phyloP scores from a whole-genome alignment of 805 yeast species.

The Cyberlindnera subsufficiens region DNA sequence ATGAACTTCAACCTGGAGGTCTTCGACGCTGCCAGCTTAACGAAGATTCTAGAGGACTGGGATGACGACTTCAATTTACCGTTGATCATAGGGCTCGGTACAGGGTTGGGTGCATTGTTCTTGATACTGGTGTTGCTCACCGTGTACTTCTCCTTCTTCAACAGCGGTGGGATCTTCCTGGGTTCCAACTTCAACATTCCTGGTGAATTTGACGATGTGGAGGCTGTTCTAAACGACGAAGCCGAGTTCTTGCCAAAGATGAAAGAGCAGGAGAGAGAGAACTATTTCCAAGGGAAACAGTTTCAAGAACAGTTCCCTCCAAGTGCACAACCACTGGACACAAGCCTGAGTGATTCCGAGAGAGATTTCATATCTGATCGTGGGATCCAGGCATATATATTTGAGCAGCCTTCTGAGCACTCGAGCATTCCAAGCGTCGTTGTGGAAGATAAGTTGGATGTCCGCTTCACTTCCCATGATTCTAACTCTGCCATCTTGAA shows the following conservation, averaged over 20 bases:
- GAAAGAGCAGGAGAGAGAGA: slow-evolving; percentile 34
- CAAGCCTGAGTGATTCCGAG: slow-evolving; percentile 67
- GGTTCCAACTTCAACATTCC: slow-evolving; percentile 36
- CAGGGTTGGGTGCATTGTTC: slow-evolving; percentile 32
- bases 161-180: slow-evolving; percentile 24
- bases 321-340: slow-evolving; percentile 31
- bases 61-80: slow-evolving; percentile 24
- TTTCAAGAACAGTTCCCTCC: slow-evolving; percentile 34
- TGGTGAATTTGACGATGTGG: slow-evolving; percentile 58
- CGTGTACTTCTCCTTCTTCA: slow-evolving; percentile 25
- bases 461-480: slow-evolving; percentile 26
- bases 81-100: slow-evolving; percentile 30
- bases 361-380: slow-evolving; percentile 70
- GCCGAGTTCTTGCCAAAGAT: slow-evolving; percentile 36
- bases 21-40: background rate
- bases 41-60: background rate
- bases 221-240: slow-evolving; percentile 60
- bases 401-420: slow-evolving; percentile 27
- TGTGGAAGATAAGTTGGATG: slow-evolving; percentile 60
- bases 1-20: background rate
- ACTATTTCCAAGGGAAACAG: slow-evolving; percentile 35
- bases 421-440: slow-evolving; percentile 34
- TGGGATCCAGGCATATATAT: slow-evolving; percentile 61
- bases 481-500: slow-evolving; percentile 24
- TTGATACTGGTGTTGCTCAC: slow-evolving; percentile 26